These are phyloP conservation scores for Hygrophila difformis DNA, from an alignment of 257 asterid genomes.

Conservation along the genomic window DNA sequence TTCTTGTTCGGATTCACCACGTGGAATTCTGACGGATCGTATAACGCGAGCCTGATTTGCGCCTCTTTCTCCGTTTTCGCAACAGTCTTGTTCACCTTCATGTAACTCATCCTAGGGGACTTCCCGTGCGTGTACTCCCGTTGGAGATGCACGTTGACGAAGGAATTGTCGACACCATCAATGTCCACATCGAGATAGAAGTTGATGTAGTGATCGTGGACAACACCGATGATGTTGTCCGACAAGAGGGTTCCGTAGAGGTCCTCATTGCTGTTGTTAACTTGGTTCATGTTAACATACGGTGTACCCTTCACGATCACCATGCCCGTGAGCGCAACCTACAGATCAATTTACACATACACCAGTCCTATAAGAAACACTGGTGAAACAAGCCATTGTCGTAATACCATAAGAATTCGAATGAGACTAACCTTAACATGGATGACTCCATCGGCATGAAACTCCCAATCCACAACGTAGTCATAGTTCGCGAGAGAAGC, in stretches of 20 bases:
- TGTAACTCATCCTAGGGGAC: slow-evolving; percentile 74
- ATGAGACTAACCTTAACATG: slow-evolving; percentile 40
- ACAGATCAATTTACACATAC: not conserved
- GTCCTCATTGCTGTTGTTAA: slow-evolving; percentile 45
- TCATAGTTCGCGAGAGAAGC: slow-evolving; percentile 75
- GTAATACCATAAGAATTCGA: too few species aligned
- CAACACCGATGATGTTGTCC: slow-evolving; percentile 78
- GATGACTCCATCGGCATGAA: slow-evolving; percentile 74
- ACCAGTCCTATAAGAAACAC: not conserved
- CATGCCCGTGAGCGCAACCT: slow-evolving; percentile 89
- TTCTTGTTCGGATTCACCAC: slow-evolving; percentile 61
- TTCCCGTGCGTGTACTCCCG: slow-evolving; percentile 47
- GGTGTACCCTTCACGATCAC: slow-evolving; percentile 87
- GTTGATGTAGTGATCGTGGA: slow-evolving; percentile 85
- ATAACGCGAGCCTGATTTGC: slow-evolving; percentile 54
- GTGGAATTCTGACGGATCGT: slow-evolving; percentile 86
- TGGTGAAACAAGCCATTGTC: not conserved
- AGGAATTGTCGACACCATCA: slow-evolving; percentile 71
- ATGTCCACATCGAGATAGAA: slow-evolving; percentile 89
- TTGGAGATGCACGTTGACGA: slow-evolving; percentile 73
- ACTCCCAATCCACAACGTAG: slow-evolving; percentile 72
- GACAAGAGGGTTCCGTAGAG: slow-evolving; percentile 70
- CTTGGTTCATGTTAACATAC: slow-evolving; percentile 62
- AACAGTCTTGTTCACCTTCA: slow-evolving; percentile 60
- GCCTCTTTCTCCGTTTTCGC: slow-evolving; percentile 91